phyloP scores from a whole-genome alignment of 495 filamentous ascomycete genomes.

The Aspergillus steynii region DNA sequence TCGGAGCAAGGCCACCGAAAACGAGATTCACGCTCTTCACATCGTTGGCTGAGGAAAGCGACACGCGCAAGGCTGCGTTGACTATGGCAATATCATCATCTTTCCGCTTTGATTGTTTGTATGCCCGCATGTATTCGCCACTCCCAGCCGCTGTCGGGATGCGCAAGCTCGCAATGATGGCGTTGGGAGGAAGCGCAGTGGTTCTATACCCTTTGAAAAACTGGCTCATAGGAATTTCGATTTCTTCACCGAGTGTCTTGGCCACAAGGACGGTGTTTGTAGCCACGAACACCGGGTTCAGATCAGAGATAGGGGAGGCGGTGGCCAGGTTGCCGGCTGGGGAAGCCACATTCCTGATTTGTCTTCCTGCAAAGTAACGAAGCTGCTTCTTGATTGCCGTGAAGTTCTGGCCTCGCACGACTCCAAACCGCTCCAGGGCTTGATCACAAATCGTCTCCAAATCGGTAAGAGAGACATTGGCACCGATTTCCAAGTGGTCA shows the following conservation, averaged over 20 bases:
- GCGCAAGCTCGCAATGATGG: conserved; percentile 82
- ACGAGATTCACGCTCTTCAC: conserved; percentile 74
- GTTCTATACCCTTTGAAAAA: conserved; percentile 92
- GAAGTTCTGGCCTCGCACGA: conserved; percentile 63
- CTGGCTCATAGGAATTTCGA: conserved; percentile 82
- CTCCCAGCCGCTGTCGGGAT: conserved; percentile 69
- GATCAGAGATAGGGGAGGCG: conserved; percentile 92
- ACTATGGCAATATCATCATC: conserved; percentile 98
- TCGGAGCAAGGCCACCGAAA: conserved; percentile 90
- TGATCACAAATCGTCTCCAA: conserved; percentile 60
- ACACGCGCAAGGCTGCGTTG: conserved; percentile 75
- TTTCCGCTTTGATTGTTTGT: conserved; percentile 94
- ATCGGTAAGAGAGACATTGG: conserved; percentile 88
- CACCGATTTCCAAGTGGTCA: conserved; percentile 82
- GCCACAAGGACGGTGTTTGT: conserved; percentile 79
- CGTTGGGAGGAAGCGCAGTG: conserved; percentile 79
- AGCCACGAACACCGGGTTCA: conserved; percentile 93
- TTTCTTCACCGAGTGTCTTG: conserved; percentile 67
- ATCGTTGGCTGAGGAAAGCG: conserved; percentile 60
- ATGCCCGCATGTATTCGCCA: conserved; percentile 64
- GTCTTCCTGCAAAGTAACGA: conserved; percentile 90
- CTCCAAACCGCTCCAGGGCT: conserved; percentile 79
- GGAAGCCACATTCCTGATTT: conserved; percentile 96
- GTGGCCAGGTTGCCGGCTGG: conserved; percentile 95
- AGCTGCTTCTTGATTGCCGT: conserved; percentile 73